Base-by-base conservation (phyloP, 202 grass and related monocot genomes). In the Bolboschoenoplectus hybrid region DNA sequence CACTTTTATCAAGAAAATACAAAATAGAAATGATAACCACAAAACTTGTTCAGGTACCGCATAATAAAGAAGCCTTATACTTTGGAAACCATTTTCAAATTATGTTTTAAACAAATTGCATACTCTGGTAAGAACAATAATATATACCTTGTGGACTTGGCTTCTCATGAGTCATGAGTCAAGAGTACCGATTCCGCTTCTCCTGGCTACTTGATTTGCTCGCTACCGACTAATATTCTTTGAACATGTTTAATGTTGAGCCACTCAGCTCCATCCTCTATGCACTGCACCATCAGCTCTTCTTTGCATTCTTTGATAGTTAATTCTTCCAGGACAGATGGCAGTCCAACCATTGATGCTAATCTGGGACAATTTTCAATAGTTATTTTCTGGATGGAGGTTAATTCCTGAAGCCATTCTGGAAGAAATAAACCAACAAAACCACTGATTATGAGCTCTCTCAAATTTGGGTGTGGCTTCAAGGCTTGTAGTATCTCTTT, bases 401-500 rank as follows among this genome's bases (percentile, higher is more conserved):
- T 67, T 40, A 67, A 67, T 39, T 67, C 9, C 64, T 67, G 32
- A 14, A 67, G 7, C 64, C 64, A 67, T 14, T 39, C 5, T 67
- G 64, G 64, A 14, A 67, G 64, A 35, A 40, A 40, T 8, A 9
- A 32, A 39, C 64, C 64, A 2, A 40, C 64, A 39, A 40, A 67
- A 67, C 64, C 64, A 40, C 64, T 67, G 35, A 91, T 82, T 49
- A 46, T 74, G 49, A 91, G 64, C 35, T 87, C 62, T 84, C 84
- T 46, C 14, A 91, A 49, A 75, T 74, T 67, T 64, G 16, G 16
- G 75, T 89, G 75, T 75, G 87, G 87, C 80, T 89, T 58, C 62
- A 91, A 52, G 58, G 83, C 44, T 26, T 71, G 45, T 82, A 89
- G 69, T 62, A 82, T 80, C 2, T 61, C 65, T 73, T 39, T 63